Evolutionary conservation across 495 filamentous ascomycete species (phyloP).

Genomic region (Penicillium alfredii): DNA sequence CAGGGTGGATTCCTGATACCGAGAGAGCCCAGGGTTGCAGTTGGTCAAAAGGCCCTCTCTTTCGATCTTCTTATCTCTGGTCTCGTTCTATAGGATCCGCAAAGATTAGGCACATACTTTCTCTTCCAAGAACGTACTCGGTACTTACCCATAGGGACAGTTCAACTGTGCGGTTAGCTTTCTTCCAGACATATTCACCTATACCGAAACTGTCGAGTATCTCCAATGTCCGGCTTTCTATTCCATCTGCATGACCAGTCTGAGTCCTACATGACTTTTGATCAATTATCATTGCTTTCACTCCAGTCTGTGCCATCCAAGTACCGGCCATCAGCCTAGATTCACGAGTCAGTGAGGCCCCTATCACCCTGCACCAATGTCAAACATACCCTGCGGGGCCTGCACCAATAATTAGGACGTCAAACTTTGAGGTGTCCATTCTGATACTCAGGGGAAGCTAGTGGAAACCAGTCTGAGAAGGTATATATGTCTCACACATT

Average conservation of each 20-base stretch:
- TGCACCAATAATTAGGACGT: constrained; percentile 62
- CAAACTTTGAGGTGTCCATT: no score
- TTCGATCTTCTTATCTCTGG: constrained; percentile 1
- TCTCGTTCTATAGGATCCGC: neutral
- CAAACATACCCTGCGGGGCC: no score
- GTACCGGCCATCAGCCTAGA: constrained; percentile 58
- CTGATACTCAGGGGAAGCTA: no score
- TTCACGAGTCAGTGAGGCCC: no score
- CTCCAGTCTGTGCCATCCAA: constrained; percentile 56
- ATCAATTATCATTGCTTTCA: constrained; percentile 56
- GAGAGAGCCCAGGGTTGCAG: constrained; percentile 46
- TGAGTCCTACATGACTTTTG: constrained; percentile 50
- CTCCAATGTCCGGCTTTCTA: constrained; percentile 54
- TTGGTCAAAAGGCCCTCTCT: constrained; percentile 48
- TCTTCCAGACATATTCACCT: constrained; percentile 36
- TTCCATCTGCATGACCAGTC: constrained; percentile 57
- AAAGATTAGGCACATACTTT: constrained; percentile 15
- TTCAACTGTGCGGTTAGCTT: no score
- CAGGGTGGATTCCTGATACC: constrained; percentile 46
- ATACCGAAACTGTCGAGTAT: constrained; percentile 61
- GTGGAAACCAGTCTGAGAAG: no score
- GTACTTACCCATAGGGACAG: no score
- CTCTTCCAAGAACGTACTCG: no score
- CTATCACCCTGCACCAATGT: no score
- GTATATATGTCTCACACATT: no score